Evolutionary conservation across 306 rosid species (phyloP), one percentile per base, ranked within the genome.

Genomic region (Cucurbita maxima): DNA sequence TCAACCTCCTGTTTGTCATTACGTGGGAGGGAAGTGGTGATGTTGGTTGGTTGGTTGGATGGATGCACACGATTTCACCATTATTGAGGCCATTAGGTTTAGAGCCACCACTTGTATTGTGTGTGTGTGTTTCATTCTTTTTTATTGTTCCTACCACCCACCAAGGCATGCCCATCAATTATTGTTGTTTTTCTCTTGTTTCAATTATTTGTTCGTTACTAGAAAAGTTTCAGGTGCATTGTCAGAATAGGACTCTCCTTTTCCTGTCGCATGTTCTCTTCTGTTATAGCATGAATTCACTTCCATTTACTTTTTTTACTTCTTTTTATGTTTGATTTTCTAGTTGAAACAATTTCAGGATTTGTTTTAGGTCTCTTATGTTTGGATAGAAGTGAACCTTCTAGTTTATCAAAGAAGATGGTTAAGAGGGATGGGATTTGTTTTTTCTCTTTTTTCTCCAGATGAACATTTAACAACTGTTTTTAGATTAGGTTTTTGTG

Each of bases 21-120:
- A 69, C 53, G 48, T 69, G 58, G 55, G 16, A 66, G n/a, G 52
- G 72, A 48, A 67, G 58, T 69, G 73, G 58, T 69, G 73, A 69
- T 69, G 73, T 69, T 69, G 73, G 73, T 45, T 69, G 73, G 73
- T 45, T 69, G 55, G 55, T 37, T 62, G 70, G 70, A 63, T 63
- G 71, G 50, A 63, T 63, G 71, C 52, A 63, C 36, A 38, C 37
- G 72, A 43, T 66, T 67, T 67, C 55, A 45, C 20, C 72, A 67
- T 67, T 10, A 67, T 67, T 45, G 72, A 67, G 72, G 40, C 72
- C 40, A 43, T 67, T 45, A 44, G 73, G 73, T 48, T 69, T 69
- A 47, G 20, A 45, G 73, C 56, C 72, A 67, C 72, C 56, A 20
- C 72, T 45, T 67, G 72, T 68, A 56, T 12, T 48, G 34, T 30